Evolutionary conservation across 2,329 filamentous ascomycete genomes (phyloP).

Genomic region (Tolypocladium capitatum): DNA sequence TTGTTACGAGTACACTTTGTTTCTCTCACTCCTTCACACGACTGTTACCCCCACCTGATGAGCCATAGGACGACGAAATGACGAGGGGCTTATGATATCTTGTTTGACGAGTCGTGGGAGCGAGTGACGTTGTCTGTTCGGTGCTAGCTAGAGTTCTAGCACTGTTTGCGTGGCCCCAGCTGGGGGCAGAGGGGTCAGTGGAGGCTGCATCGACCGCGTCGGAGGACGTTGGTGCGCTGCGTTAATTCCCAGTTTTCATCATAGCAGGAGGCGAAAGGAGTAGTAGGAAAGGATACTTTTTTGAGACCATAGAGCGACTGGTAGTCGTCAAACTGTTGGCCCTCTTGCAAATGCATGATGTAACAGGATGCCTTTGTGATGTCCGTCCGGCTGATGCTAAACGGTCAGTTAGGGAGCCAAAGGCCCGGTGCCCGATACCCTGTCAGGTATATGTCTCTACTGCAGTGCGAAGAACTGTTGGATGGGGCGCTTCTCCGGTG

Average conservation of each 20-base stretch:
- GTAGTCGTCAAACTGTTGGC: not conserved
- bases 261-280: slow-evolving; percentile 22
- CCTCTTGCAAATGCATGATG: not conserved
- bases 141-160: not conserved
- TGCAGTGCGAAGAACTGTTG: too few relatives aligned
- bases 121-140: not conserved
- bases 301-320: not conserved
- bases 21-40: slow-evolving; percentile 5
- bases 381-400: not conserved
- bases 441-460: not conserved
- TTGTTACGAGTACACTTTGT: slow-evolving; percentile 16
- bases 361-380: not conserved
- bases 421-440: not conserved
- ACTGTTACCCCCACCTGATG: slow-evolving; percentile 4
- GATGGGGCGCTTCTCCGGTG: not conserved
- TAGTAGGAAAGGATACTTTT: slow-evolving; percentile 14
- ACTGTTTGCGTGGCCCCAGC: not conserved
- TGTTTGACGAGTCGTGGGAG: slow-evolving; percentile 2
- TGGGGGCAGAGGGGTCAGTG: not conserved
- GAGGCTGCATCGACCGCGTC: slow-evolving; percentile 8
- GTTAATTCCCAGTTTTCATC: slow-evolving; percentile 14
- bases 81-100: slow-evolving; percentile 7
- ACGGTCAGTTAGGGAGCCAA: not conserved
- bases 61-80: slow-evolving; percentile 10
- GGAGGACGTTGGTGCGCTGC: slow-evolving; percentile 10